A percentile compares a stretch with the other conserved stretches of the same genome.
Conservation (phyloP, 2,329 filamentous ascomycete genomes). For the Penicillium sp. region DNA sequence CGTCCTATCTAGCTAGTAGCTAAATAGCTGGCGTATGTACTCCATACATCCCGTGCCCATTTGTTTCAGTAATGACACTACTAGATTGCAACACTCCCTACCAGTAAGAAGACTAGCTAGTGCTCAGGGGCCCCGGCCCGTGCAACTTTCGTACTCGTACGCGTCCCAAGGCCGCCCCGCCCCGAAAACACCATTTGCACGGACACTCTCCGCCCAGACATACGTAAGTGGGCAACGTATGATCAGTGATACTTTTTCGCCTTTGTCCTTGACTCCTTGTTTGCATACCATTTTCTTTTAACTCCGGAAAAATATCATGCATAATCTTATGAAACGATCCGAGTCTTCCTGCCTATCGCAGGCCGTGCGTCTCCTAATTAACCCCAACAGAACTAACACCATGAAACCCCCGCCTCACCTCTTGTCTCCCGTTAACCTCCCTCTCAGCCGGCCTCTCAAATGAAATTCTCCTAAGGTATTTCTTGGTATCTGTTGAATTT, state of each 20-base stretch:
- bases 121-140: conserved; percentile 13
- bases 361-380: neutral
- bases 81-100: neutral
- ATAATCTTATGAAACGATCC: neutral
- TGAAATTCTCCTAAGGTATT: neutral
- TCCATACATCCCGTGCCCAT: neutral
- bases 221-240: conserved; percentile 21
- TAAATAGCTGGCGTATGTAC: neutral
- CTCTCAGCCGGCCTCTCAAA: neutral
- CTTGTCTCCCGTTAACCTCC: no score
- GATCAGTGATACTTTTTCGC: neutral
- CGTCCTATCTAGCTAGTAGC: neutral
- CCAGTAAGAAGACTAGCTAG: neutral
- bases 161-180: conserved; percentile 23
- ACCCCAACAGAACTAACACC: neutral
- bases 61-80: neutral
- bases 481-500: neutral
- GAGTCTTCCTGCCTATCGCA: neutral
- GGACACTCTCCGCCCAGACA: conserved; percentile 15
- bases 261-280: no score
- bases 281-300: neutral
- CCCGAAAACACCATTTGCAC: conserved; percentile 13
- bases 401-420: neutral
- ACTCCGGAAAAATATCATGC: neutral
- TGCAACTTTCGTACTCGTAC: conserved; percentile 25